Conservation (phyloP, 441 rosid genomes). For the Syzygium malaccense region DNA sequence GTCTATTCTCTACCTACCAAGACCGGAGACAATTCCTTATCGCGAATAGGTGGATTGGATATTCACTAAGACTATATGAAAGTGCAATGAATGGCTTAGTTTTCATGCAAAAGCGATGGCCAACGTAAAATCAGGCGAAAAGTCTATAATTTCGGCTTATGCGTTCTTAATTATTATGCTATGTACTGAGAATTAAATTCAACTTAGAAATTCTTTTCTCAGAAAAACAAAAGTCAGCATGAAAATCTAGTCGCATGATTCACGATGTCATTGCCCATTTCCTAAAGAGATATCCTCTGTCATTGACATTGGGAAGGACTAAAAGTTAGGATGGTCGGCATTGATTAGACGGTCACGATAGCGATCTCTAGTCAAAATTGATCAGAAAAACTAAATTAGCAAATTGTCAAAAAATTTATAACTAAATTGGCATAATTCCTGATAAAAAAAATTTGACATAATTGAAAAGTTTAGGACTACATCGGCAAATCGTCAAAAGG, state of each 20-base stretch:
- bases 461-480: not conserved
- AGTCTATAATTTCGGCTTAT: not conserved
- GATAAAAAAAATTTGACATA: not conserved
- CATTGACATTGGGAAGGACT: not conserved
- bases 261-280: not conserved
- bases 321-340: too few relatives aligned
- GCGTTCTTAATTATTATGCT: not conserved
- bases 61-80: not conserved
- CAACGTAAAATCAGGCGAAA: not conserved
- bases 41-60: not conserved
- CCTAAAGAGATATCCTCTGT: not conserved
- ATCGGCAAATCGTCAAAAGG: rapidly evolving
- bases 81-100: not conserved
- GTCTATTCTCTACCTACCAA: not conserved
- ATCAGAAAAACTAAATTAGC: rapidly evolving
- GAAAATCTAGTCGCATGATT: not conserved
- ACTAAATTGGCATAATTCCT: not conserved
- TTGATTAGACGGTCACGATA: too few relatives aligned
- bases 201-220: not conserved
- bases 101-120: not conserved
- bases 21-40: not conserved
- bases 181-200: not conserved
- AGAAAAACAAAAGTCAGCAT: not conserved
- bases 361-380: not conserved
- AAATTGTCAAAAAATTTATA: rapidly evolving